Percentiles rank a stretch among this genome's conserved stretches.
phyloP scores from a whole-genome alignment of 176 grass and related monocot species.

The Avena sativa region DNA sequence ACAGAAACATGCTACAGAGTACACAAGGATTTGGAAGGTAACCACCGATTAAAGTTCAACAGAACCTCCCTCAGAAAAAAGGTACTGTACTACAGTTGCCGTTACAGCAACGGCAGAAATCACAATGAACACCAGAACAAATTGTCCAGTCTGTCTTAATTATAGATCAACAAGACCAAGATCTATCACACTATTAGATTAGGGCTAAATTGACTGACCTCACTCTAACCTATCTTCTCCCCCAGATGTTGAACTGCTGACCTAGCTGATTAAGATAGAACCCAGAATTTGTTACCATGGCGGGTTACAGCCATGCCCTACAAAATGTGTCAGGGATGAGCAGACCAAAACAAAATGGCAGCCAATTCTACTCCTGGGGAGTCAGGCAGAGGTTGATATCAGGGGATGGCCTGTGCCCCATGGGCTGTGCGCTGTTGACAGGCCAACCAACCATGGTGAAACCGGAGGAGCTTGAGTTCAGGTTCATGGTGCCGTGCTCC shows the following conservation, averaged over 20 bases:
- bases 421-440: slow-evolving; percentile 47
- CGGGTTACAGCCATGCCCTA: slow-evolving; percentile 31
- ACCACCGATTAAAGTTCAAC: background rate
- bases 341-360: slow-evolving; percentile 10
- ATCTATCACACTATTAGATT: slow-evolving; percentile 20
- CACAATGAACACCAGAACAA: slow-evolving; percentile 35
- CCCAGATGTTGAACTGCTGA: background rate
- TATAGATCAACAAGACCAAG: slow-evolving; percentile 15
- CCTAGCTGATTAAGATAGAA: slow-evolving; percentile 1
- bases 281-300: slow-evolving; percentile 21
- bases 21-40: background rate
- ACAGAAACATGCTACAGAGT: slow-evolving; percentile 10
- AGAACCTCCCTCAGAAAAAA: background rate
- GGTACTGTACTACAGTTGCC: background rate
- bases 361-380: slow-evolving; percentile 54
- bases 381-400: slow-evolving; percentile 84
- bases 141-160: background rate
- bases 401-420: slow-evolving; percentile 58
- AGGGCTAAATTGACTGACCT: slow-evolving; percentile 11
- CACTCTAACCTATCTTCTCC: slow-evolving; percentile 37
- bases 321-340: slow-evolving; percentile 41
- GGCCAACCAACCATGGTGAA: slow-evolving; percentile 75
- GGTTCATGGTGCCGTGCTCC: slow-evolving; percentile 42
- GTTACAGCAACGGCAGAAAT: background rate
- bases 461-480: slow-evolving; percentile 41